A percentile compares a stretch with the other conserved stretches of the same genome.
Conservation (phyloP, 805 yeast genomes). For the Clavispora santaluciae region DNA sequence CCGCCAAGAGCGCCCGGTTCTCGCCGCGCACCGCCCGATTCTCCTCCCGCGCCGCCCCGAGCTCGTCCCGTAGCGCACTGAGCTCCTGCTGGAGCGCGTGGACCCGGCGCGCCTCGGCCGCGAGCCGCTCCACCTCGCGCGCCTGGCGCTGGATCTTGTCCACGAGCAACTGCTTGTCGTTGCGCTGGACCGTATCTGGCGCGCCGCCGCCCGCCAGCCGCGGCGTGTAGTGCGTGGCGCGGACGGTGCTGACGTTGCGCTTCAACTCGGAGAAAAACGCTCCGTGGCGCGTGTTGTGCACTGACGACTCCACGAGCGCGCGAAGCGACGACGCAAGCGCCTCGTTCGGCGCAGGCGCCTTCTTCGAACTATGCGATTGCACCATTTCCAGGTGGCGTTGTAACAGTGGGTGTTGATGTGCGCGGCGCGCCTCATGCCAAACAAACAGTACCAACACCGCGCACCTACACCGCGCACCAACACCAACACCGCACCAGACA, state of each 20-base stretch:
- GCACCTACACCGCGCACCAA: too few relatives aligned
- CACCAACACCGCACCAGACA: slow-evolving; percentile 1
- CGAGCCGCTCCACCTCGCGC: slow-evolving; percentile 9
- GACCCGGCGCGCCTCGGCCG: slow-evolving; percentile 7
- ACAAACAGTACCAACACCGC: too few relatives aligned
- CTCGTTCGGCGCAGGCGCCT: slow-evolving; percentile 2
- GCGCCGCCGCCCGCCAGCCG: not conserved
- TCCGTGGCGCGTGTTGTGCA: not conserved
- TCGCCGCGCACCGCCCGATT: not conserved
- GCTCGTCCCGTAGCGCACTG: not conserved
- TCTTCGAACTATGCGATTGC: too few relatives aligned
- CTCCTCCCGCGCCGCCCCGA: not conserved
- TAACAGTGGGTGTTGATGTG: slow-evolving; percentile 4
- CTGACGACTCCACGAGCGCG: slow-evolving; percentile 6
- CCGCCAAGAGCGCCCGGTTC: not conserved
- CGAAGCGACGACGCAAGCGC: slow-evolving; percentile 6
- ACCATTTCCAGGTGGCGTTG: too few relatives aligned
- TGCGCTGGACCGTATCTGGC: not conserved
- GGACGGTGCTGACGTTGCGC: slow-evolving; percentile 20
- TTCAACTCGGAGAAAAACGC: slow-evolving; percentile 17
- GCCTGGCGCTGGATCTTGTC: slow-evolving; percentile 12
- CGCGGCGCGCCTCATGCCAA: not conserved
- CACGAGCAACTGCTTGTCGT: slow-evolving; percentile 6
- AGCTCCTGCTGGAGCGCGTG: not conserved
- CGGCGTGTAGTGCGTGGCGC: slow-evolving; percentile 20